These are phyloP conservation scores for Maudiozyma humilis DNA, from an alignment of 1,139 yeast species.

Conservation along the genomic window DNA sequence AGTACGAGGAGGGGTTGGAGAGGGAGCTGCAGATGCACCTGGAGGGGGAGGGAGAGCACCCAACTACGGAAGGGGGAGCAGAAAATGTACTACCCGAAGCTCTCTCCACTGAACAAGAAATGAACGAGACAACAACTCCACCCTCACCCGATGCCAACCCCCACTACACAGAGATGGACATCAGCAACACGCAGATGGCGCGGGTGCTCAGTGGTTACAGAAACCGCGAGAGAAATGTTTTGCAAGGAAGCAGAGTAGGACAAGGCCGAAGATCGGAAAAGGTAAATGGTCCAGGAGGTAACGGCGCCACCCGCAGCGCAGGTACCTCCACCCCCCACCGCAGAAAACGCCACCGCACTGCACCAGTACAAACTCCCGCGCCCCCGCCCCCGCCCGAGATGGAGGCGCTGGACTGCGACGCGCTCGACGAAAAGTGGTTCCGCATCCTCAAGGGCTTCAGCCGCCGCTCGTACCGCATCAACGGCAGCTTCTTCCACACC, in stretches of 20 bases:
- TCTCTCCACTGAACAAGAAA: too few relatives aligned
- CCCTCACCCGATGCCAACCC: too few relatives aligned
- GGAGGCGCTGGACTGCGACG: background rate
- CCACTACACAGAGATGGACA: background rate
- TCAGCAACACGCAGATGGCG: background rate
- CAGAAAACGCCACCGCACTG: background rate
- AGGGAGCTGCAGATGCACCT: too few relatives aligned
- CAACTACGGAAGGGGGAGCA: too few relatives aligned
- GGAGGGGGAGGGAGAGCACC: too few relatives aligned
- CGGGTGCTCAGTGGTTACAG: background rate
- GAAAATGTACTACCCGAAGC: too few relatives aligned
- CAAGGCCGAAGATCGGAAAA: background rate
- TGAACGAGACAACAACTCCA: too few relatives aligned
- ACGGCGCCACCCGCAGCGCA: too few relatives aligned
- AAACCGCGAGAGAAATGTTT: too few relatives aligned
- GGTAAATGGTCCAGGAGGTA: too few relatives aligned
- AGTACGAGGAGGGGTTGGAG: too few relatives aligned
- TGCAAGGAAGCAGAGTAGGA: background rate
- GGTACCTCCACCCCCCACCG: too few relatives aligned
- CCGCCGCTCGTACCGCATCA: constrained; percentile 1
- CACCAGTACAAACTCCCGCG: background rate
- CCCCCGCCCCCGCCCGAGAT: background rate
- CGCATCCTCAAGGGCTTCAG: constrained; percentile 4
- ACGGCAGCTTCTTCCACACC: background rate
- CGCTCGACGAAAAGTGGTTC: constrained; percentile 7